A percentile compares a stretch with the other conserved stretches of the same genome.
These are phyloP conservation scores for Monilinia fructicola DNA, from an alignment of 2,329 filamentous ascomycete species.

Conservation along the genomic window DNA sequence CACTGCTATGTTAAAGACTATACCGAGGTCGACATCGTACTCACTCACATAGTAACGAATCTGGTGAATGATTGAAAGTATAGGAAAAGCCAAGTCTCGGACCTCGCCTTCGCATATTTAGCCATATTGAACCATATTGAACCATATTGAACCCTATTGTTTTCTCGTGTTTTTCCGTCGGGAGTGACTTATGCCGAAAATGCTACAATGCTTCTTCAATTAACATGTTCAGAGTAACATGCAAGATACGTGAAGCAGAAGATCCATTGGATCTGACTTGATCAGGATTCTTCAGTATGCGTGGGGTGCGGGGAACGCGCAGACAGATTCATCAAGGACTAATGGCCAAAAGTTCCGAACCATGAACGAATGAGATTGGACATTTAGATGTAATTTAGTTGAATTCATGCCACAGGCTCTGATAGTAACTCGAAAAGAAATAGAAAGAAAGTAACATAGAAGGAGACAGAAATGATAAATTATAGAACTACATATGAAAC, in stretches of 20 bases:
- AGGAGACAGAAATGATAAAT: not conserved
- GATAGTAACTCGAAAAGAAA: not conserved
- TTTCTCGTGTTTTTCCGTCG: conserved; percentile 16
- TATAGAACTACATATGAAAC: not conserved
- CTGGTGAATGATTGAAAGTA: not conserved
- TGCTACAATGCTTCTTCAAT: not conserved
- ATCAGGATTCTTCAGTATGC: not conserved
- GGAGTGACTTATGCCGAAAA: not conserved
- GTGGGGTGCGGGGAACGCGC: not conserved
- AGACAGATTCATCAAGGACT: not conserved
- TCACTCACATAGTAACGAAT: not conserved
- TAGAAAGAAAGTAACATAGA: not conserved
- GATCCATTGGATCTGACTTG: not conserved
- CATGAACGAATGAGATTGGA: no score
- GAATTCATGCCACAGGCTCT: not conserved
- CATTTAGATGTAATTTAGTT: not conserved
- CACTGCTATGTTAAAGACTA: not conserved
- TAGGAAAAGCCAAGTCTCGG: not conserved
- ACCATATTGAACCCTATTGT: not conserved
- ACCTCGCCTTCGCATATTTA: not conserved
- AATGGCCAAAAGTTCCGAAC: not conserved
- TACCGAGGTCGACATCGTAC: not conserved
- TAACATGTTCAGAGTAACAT: not conserved
- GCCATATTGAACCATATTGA: not conserved
- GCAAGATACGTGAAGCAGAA: not conserved